Conservation (phyloP, 257 asterid genomes). For the Perilla frutescens region DNA sequence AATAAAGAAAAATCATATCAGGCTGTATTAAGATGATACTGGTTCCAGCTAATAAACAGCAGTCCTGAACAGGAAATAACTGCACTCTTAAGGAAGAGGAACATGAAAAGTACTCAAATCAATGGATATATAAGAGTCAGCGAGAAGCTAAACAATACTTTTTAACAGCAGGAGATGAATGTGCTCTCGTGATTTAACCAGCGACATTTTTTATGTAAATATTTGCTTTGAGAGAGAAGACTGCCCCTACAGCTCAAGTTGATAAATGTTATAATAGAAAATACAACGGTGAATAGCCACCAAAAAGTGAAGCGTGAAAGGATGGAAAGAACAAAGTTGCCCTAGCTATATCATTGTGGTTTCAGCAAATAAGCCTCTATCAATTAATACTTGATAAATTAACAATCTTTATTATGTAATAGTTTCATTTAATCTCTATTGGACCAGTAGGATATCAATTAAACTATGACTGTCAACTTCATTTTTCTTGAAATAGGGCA, state of each 20-base stretch:
- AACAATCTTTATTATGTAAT: background rate
- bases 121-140: slow-evolving; percentile 10
- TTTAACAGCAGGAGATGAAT: slow-evolving; percentile 11
- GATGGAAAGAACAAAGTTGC: slow-evolving; percentile 24
- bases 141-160: slow-evolving; percentile 27
- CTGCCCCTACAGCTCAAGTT: slow-evolving; percentile 11
- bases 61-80: slow-evolving; percentile 31
- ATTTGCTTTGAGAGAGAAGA: slow-evolving; percentile 10
- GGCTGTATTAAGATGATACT: slow-evolving; percentile 1
- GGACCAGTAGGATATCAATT: background rate
- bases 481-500: background rate
- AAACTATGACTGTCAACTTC: background rate
- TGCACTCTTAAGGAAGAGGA: slow-evolving; percentile 36
- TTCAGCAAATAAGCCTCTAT: background rate
- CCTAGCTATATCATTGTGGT: background rate
- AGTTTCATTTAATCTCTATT: background rate
- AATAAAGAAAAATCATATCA: slow-evolving; percentile 14
- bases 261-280: background rate
- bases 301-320: slow-evolving; percentile 8
- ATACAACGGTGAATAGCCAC: background rate
- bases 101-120: slow-evolving; percentile 33
- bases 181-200: background rate
- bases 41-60: slow-evolving; percentile 41
- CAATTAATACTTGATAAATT: background rate
- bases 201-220: slow-evolving; percentile 5